Percentiles rank a stretch among this genome's conserved stretches.
phyloP scores from a whole-genome alignment of 257 asterid species.

The Penstemon eatonii region DNA sequence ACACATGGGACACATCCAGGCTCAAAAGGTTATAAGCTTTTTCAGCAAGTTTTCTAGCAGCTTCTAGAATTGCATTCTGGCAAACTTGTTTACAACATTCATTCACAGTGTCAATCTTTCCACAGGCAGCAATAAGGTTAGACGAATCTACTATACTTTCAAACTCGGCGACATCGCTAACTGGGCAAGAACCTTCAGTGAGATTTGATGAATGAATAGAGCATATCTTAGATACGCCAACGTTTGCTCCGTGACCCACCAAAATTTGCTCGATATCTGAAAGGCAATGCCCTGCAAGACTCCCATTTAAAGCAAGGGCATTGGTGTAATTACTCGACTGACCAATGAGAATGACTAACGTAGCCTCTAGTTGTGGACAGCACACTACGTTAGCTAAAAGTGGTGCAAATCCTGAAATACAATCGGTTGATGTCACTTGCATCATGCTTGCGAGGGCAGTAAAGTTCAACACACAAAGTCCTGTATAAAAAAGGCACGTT shows the following conservation, averaged over 20 bases:
- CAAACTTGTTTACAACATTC: constrained; percentile 97
- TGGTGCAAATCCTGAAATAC: constrained; percentile 91
- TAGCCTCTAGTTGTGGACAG: constrained; percentile 96
- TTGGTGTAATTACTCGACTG: constrained; percentile 69
- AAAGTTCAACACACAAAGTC: constrained; percentile 73
- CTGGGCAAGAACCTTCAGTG: constrained; percentile 92
- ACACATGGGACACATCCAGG: constrained; percentile 50
- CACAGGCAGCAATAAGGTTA: constrained; percentile 78
- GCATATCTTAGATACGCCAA: constrained; percentile 66
- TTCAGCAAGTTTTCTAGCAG: constrained; percentile 75
- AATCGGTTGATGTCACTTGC: constrained; percentile 75
- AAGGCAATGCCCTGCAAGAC: constrained; percentile 73
- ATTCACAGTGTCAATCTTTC: constrained; percentile 72
- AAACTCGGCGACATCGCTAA: constrained; percentile 66
- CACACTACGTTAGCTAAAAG: constrained; percentile 87
- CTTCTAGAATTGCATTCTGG: constrained; percentile 81
- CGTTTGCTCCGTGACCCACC: constrained; percentile 87
- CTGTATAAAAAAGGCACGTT: constrained; percentile 34
- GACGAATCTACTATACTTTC: constrained; percentile 73
- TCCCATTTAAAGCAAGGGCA: constrained; percentile 68
- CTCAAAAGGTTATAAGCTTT: constrained; percentile 62
- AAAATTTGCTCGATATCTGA: constrained; percentile 78
- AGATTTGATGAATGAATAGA: constrained; percentile 74
- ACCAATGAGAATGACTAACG: constrained; percentile 75
- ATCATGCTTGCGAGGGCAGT: constrained; percentile 62